Conservation (phyloP, 495 filamentous ascomycete genomes). For the Penicillium roqueforti region DNA sequence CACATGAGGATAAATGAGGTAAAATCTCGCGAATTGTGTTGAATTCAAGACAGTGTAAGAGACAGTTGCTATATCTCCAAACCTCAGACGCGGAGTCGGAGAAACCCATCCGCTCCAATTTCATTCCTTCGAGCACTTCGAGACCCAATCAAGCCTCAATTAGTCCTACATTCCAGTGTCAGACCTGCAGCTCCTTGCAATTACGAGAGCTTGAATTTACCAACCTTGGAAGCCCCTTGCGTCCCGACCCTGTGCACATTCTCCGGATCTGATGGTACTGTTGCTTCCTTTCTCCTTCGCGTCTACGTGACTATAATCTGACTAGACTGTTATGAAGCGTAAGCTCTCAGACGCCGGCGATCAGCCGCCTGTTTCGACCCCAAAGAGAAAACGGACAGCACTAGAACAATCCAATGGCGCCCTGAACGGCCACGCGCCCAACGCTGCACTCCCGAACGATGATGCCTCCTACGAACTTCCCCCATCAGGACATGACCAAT, state of each 20-base stretch:
- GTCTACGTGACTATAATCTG: slow-evolving; percentile 15
- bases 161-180: slow-evolving; percentile 9
- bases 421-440: slow-evolving; percentile 25
- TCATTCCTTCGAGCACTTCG: slow-evolving; percentile 7
- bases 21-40: background rate
- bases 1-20: background rate
- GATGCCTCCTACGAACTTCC: slow-evolving; percentile 26
- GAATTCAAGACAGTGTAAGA: background rate
- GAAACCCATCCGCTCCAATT: slow-evolving; percentile 24
- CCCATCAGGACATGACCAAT: slow-evolving; percentile 29
- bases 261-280: slow-evolving; percentile 41
- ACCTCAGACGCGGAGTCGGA: slow-evolving; percentile 26
- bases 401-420: slow-evolving; percentile 26
- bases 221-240: slow-evolving; percentile 22
- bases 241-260: slow-evolving; percentile 28
- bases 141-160: background rate
- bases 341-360: slow-evolving; percentile 43
- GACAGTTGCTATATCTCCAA: background rate
- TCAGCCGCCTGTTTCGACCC: slow-evolving; percentile 37
- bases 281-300: slow-evolving; percentile 23
- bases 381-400: slow-evolving; percentile 36
- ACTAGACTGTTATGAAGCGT: slow-evolving; percentile 40
- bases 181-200: slow-evolving; percentile 6
- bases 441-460: slow-evolving; percentile 14
- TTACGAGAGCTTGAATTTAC: slow-evolving; percentile 6